Conservation (phyloP, 108 stramenopile genomes). For the Fragilaria radians region DNA sequence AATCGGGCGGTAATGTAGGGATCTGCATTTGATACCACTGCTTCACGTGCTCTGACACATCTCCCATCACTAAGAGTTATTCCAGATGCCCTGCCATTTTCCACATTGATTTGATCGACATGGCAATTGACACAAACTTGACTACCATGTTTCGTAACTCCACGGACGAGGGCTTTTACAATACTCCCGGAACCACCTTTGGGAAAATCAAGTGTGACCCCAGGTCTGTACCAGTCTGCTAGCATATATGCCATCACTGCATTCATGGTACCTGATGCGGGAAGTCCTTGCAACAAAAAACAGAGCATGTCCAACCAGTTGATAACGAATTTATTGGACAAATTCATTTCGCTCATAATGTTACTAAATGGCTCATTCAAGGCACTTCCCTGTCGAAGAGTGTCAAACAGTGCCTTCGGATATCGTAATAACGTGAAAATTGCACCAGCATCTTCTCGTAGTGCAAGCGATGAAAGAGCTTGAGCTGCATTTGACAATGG, state of each 20-base stretch:
- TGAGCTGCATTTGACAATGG: constrained; percentile 68
- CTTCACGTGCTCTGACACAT: constrained; percentile 61
- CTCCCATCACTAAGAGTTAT: constrained; percentile 63
- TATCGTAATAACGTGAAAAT: constrained; percentile 60
- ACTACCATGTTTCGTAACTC: constrained; percentile 60
- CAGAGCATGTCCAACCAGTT: constrained; percentile 90
- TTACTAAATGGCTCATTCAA: constrained; percentile 58
- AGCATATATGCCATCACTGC: constrained; percentile 95
- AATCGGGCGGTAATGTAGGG: constrained; percentile 70
- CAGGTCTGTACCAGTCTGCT: constrained; percentile 84
- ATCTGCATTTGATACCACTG: constrained; percentile 88
- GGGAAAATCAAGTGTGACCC: constrained; percentile 89
- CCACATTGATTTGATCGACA: constrained; percentile 82
- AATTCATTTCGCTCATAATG: constrained; percentile 64
- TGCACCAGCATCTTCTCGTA: constrained; percentile 61
- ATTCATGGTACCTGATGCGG: constrained; percentile 81
- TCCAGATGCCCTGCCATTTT: constrained; percentile 70
- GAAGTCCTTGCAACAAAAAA: constrained; percentile 85
- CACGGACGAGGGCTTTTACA: constrained; percentile 83
- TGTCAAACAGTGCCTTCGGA: constrained; percentile 53
- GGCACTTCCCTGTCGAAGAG: constrained; percentile 49
- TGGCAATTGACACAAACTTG: constrained; percentile 50
- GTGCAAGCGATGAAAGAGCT: constrained; percentile 59
- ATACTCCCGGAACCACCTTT: constrained; percentile 81
- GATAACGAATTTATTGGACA: constrained; percentile 78